Base-by-base conservation (phyloP, 768 basidiomycete species). In the Leucogyrophana mollusca region DNA sequence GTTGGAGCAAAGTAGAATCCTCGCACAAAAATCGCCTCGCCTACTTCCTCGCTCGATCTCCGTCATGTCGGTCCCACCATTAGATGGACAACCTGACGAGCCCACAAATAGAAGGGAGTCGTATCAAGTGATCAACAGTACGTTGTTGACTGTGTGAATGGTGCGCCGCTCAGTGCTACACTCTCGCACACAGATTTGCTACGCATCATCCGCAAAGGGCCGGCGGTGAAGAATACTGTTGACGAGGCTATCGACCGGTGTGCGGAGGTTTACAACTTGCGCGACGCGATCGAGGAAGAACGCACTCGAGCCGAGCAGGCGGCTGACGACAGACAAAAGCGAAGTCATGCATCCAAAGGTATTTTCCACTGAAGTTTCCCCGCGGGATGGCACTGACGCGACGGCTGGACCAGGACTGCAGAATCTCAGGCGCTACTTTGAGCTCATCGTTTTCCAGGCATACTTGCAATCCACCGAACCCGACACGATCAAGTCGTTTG, bases 231-330 rank as follows among this genome's bases (percentile, higher is more conserved):
- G 68, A 77, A 74, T 49, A 77, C 76, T 3, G 93, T 96, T 6
- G 93, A 96, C 57, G 84, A 85, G 48, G 87, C 88, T 10, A 86
- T 97, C 53, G 93, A 95, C 56, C 85, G 82, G 47, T 95, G 92
- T 58, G 80, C 83, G 13, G 74, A 83, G 13, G 84, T 94, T 3
- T 80, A 84, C 64, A 94, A 98, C 60, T 67, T 97, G 11, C 81
- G 92, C 25, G 89, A 95, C 48, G 78, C 87, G 0, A 95, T 99
- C 36, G 95, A 98, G 56, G 83, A 89, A 18, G 76, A 83, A 2
- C 80, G 92, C 18, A 65, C 78, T n/a, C 69, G 71, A 17, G 92
- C 94, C 1, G 91, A 91, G 53, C 82, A 91, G 52, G 78, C 85
- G 0, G 72, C 77, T 5, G 89, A 93, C 46, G 82, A 87, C 44